A percentile compares a stretch with the other conserved stretches of the same genome.
Evolutionary conservation across 2,329 filamentous ascomycete species (phyloP).

Genomic region (Pseudogymnoascus sp.): DNA sequence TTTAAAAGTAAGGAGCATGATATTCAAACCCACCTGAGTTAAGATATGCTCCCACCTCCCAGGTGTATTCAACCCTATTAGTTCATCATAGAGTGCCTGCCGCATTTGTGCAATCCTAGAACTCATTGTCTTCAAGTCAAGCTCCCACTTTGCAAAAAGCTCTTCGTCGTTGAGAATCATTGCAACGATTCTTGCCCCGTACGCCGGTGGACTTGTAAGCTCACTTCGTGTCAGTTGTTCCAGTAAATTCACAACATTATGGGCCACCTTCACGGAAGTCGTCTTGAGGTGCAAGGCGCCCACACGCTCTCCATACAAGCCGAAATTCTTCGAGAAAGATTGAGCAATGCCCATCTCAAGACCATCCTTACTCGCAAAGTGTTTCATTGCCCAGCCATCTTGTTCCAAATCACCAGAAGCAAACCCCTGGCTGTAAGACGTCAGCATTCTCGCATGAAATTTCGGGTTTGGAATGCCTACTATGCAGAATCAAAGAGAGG

Average conservation of each 20-base stretch:
- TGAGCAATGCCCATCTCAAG: conserved; percentile 48
- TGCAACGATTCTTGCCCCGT: conserved; percentile 30
- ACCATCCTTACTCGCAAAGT: conserved; percentile 28
- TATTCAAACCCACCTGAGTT: conserved; percentile 19
- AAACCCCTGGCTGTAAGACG: conserved; percentile 20
- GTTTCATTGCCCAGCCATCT: conserved; percentile 27
- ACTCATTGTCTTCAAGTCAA: conserved; percentile 32
- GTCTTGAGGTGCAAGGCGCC: conserved; percentile 23
- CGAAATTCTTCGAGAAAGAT: conserved; percentile 56
- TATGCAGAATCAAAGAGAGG: conserved; percentile 30
- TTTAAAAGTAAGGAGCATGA: background rate
- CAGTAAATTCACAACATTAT: conserved; percentile 28
- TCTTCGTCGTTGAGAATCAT: conserved; percentile 26
- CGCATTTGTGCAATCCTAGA: conserved; percentile 31
- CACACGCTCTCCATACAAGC: conserved; percentile 33
- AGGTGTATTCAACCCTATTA: conserved; percentile 27
- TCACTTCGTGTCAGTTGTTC: conserved; percentile 20
- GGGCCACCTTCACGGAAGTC: conserved; percentile 15
- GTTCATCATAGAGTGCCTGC: conserved; percentile 27
- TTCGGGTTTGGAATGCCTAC: conserved; percentile 9
- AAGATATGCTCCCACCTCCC: conserved; percentile 32
- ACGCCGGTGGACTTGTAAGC: conserved; percentile 30
- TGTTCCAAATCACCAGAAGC: conserved; percentile 25
- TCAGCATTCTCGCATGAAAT: background rate
- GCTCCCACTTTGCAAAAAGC: conserved; percentile 27